Evolutionary conservation across 495 filamentous ascomycete species (phyloP).

Genomic region (Neurospora sp.): DNA sequence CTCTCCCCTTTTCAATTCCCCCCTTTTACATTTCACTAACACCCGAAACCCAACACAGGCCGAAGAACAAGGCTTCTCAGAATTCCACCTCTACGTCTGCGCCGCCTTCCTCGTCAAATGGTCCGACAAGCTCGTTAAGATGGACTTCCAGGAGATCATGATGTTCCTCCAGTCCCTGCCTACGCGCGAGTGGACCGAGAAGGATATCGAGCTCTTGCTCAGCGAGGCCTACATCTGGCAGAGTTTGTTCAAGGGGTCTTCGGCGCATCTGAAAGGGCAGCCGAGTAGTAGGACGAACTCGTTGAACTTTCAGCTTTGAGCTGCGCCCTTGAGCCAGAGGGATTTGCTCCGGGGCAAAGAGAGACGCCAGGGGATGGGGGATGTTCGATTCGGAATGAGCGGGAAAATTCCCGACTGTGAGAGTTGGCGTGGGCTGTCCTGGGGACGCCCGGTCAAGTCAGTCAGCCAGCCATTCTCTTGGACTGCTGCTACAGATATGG

Average conservation of each 20-base stretch:
- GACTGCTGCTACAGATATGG: too few species aligned
- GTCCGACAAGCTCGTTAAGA: slow-evolving; percentile 87
- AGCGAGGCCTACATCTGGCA: slow-evolving; percentile 97
- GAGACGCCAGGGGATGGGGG: background rate
- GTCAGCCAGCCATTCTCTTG: too few species aligned
- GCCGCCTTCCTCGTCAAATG: slow-evolving; percentile 98
- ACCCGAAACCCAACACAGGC: slow-evolving; percentile 43
- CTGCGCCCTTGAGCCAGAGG: background rate
- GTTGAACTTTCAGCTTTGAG: slow-evolving; percentile 33
- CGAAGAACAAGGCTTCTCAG: slow-evolving; percentile 95
- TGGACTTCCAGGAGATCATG: slow-evolving; percentile 98
- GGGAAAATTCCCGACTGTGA: too few species aligned
- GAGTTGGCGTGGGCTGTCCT: too few species aligned
- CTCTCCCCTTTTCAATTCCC: background rate
- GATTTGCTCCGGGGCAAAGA: too few species aligned
- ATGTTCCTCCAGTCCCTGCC: slow-evolving; percentile 97
- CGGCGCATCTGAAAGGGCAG: slow-evolving; percentile 60
- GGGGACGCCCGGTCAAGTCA: too few species aligned
- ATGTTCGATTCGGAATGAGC: background rate
- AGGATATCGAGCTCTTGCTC: slow-evolving; percentile 90
- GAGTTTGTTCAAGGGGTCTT: slow-evolving; percentile 78
- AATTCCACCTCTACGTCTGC: slow-evolving; percentile 97
- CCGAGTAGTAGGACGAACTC: slow-evolving; percentile 26
- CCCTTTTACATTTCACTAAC: background rate
- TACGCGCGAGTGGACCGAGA: slow-evolving; percentile 92